phyloP scores from a whole-genome alignment of 306 rosid species.

The Sesbania bispinosa region DNA sequence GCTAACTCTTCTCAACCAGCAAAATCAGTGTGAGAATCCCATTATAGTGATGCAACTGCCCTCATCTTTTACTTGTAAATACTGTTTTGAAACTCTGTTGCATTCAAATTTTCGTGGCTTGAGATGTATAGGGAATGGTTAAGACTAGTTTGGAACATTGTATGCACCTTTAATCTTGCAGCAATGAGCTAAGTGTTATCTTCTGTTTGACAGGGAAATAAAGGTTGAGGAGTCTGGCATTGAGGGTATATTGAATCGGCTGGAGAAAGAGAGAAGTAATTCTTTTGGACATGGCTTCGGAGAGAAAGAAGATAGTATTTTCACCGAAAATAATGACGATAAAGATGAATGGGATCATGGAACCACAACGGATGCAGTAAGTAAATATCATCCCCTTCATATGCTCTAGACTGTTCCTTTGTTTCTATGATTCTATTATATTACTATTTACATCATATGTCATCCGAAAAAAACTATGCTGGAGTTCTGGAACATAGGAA shows the following conservation, averaged over 20 bases:
- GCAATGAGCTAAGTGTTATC: neutral
- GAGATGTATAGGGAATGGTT: constrained; percentile 1
- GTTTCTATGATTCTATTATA: no score
- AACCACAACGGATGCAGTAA: constrained; percentile 45
- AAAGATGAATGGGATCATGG: constrained; percentile 35
- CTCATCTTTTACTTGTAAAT: neutral
- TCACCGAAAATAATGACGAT: neutral
- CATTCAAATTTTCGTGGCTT: neutral
- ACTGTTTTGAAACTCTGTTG: neutral
- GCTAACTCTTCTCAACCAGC: constrained; percentile 31
- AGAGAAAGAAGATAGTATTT: constrained; percentile 36
- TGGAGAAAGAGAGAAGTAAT: constrained; percentile 67
- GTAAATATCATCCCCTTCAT: constrained; percentile 21
- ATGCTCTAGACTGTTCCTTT: constrained; percentile 1
- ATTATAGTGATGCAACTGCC: constrained; percentile 11
- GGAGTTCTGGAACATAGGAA: neutral
- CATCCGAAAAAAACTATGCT: neutral
- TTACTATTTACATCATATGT: neutral
- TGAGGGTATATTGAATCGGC: constrained; percentile 83
- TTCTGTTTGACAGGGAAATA: constrained; percentile 47
- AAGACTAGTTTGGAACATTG: neutral
- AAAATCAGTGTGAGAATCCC: constrained; percentile 66
- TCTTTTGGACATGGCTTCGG: constrained; percentile 36
- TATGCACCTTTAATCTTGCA: neutral
- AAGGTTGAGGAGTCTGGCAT: constrained; percentile 60